Percentiles rank a stretch among this genome's conserved stretches.
These are phyloP conservation scores for Meyerozyma smithsonii DNA, from an alignment of 1,139 yeast species.

Conservation along the genomic window DNA sequence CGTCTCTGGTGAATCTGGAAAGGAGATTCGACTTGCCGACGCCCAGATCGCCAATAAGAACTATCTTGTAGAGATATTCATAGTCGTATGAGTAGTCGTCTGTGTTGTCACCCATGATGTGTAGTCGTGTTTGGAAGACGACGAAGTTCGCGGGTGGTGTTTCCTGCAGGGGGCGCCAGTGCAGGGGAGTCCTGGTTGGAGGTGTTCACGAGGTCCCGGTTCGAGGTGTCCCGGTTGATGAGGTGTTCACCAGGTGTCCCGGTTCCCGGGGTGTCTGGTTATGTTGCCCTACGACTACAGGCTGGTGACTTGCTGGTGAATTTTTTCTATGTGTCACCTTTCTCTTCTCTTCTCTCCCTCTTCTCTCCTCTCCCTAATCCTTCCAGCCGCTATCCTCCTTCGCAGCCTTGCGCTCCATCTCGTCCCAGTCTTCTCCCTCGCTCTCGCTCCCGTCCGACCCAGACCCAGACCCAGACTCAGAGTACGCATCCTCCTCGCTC, in stretches of 20 bases:
- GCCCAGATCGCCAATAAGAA: slow-evolving; percentile 94
- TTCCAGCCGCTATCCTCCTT: slow-evolving; percentile 32
- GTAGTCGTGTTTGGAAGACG: neutral
- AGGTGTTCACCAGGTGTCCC: neutral
- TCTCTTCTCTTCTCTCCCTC: neutral
- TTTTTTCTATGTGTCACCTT: neutral
- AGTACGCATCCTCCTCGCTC: slow-evolving; percentile 50
- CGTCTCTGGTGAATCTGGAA: slow-evolving; percentile 92
- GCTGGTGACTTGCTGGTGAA: too few species aligned
- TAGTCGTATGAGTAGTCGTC: slow-evolving; percentile 89
- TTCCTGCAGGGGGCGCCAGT: too few species aligned
- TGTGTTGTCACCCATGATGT: slow-evolving; percentile 39
- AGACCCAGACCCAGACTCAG: slow-evolving; percentile 29
- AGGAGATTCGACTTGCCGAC: slow-evolving; percentile 95
- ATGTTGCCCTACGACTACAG: too few species aligned
- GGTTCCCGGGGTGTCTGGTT: too few species aligned
- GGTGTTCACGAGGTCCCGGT: too few species aligned
- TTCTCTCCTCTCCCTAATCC: neutral
- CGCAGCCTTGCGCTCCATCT: slow-evolving; percentile 67
- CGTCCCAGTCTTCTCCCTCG: slow-evolving; percentile 75
- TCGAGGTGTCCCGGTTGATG: too few species aligned
- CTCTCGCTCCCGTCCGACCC: slow-evolving; percentile 43
- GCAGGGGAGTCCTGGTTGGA: too few species aligned
- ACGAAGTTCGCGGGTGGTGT: too few species aligned
- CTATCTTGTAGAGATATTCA: slow-evolving; percentile 93